phyloP scores from a whole-genome alignment of 768 basidiomycete species.

The Solioccasus polychromus region DNA sequence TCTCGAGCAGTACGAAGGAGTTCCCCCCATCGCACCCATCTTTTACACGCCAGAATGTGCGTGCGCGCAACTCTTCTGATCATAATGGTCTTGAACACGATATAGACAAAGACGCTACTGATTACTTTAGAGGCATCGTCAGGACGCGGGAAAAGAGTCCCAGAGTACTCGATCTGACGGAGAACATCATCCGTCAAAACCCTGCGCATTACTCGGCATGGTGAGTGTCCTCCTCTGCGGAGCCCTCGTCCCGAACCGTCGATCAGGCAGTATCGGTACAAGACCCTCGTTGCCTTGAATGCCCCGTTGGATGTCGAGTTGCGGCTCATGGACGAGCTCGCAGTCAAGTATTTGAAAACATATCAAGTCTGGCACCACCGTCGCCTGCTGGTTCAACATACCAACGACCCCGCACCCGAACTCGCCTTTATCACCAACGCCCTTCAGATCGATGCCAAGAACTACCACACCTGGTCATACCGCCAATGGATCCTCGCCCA shows the following conservation, averaged over 20 bases:
- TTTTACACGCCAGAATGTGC: slow-evolving; percentile 86
- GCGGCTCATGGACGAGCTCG: slow-evolving; percentile 81
- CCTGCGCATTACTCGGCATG: slow-evolving; percentile 98
- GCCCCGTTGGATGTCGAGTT: slow-evolving; percentile 76
- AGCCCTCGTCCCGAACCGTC: neutral
- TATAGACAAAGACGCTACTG: slow-evolving; percentile 88
- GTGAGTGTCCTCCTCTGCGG: slow-evolving; percentile 41
- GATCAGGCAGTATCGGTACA: slow-evolving; percentile 90
- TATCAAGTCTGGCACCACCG: slow-evolving; percentile 99
- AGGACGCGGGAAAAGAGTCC: slow-evolving; percentile 73
- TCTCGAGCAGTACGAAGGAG: slow-evolving; percentile 74
- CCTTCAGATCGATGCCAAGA: slow-evolving; percentile 81
- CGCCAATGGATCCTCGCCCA: slow-evolving; percentile 91
- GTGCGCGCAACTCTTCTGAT: slow-evolving; percentile 29
- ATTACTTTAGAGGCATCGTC: slow-evolving; percentile 87
- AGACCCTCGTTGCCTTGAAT: slow-evolving; percentile 70
- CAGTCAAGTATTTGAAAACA: slow-evolving; percentile 81
- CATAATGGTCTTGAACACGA: slow-evolving; percentile 5
- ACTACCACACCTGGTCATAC: slow-evolving; percentile 99
- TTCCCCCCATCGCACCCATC: slow-evolving; percentile 84
- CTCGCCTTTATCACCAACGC: slow-evolving; percentile 75
- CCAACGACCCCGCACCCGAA: slow-evolving; percentile 58
- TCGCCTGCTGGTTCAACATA: slow-evolving; percentile 63
- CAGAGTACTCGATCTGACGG: slow-evolving; percentile 84
- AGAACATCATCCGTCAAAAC: slow-evolving; percentile 84